phyloP scores from a whole-genome alignment of 2,329 filamentous ascomycete species.

The Talaromyces sp. region DNA sequence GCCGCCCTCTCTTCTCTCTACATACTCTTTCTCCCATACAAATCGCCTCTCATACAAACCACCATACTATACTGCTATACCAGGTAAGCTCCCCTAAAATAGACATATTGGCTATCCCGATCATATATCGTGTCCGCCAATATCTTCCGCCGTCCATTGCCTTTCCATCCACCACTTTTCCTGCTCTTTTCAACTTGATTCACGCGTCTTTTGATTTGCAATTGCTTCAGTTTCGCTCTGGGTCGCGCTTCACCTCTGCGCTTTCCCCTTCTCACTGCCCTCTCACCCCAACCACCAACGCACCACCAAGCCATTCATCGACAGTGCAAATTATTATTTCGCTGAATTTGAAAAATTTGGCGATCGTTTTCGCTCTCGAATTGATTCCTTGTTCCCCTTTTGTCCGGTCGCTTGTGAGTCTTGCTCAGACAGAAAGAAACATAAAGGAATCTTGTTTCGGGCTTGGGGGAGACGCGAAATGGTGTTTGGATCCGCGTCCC shows the following conservation, averaged over 20 bases:
- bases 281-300: slow-evolving; percentile 14
- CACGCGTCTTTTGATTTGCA: slow-evolving; percentile 25
- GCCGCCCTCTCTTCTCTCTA: slow-evolving; percentile 28
- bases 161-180: slow-evolving; percentile 19
- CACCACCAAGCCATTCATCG: background rate
- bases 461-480: slow-evolving; percentile 16
- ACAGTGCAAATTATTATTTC: slow-evolving; percentile 6
- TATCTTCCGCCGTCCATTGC: slow-evolving; percentile 27
- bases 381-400: background rate
- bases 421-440: background rate
- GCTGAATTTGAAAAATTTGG: background rate
- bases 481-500: slow-evolving; percentile 19
- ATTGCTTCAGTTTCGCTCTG: slow-evolving; percentile 24
- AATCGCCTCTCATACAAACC: slow-evolving; percentile 35
- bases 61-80: slow-evolving; percentile 28
- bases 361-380: background rate
- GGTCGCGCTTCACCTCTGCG: slow-evolving; percentile 22
- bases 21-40: slow-evolving; percentile 35
- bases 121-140: slow-evolving; percentile 20
- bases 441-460: background rate
- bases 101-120: background rate
- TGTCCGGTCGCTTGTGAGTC: background rate
- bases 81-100: slow-evolving; percentile 31
- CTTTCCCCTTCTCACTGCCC: background rate
- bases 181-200: slow-evolving; percentile 16